phyloP scores from a whole-genome alignment of 176 grass and related monocot species.

The Aegilops sharonensis region DNA sequence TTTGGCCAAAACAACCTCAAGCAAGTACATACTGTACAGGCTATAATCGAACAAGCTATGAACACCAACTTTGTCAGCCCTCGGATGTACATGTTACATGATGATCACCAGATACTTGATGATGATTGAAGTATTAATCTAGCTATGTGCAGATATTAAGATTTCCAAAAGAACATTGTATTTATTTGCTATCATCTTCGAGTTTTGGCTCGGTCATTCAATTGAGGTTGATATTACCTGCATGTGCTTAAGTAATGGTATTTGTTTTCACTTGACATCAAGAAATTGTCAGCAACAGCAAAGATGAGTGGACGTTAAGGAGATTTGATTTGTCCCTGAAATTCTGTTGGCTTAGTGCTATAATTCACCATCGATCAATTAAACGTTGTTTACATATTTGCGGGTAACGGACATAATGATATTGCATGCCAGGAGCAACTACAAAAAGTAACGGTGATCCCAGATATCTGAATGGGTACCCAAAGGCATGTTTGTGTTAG shows the following conservation, averaged over 20 bases:
- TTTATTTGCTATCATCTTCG: neutral
- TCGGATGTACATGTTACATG: neutral
- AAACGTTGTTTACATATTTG: neutral
- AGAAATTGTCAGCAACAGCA: neutral
- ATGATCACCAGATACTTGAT: neutral
- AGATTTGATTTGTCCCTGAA: neutral
- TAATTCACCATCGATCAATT: neutral
- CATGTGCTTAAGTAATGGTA: neutral
- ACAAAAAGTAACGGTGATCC: neutral
- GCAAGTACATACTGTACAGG: neutral
- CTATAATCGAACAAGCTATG: neutral
- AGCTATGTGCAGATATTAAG: neutral
- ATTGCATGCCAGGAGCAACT: neutral
- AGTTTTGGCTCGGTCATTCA: neutral
- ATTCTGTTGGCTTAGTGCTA: neutral
- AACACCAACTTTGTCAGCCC: neutral
- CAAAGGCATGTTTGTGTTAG: neutral
- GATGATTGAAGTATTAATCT: slow-evolving; percentile 4
- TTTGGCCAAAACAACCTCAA: neutral
- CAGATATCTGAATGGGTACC: neutral
- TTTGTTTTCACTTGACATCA: neutral
- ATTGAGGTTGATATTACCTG: slow-evolving; percentile 19
- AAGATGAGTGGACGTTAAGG: neutral
- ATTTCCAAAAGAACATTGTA: neutral
- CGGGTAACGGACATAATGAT: neutral